These are phyloP conservation scores for Gossypium aridum DNA, from an alignment of 441 rosid species.

Conservation along the genomic window DNA sequence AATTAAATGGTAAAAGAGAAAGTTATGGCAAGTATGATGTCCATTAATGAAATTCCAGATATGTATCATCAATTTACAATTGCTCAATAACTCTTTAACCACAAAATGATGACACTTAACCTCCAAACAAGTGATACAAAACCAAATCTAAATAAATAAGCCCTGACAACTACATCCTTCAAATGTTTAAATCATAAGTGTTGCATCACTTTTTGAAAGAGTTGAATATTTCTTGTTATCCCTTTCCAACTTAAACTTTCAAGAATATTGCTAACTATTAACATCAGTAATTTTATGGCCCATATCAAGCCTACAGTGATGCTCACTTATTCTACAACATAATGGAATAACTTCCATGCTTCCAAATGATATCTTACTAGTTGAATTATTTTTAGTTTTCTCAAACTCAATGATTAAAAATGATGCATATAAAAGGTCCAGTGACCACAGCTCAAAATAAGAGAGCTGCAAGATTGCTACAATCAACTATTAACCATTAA, in stretches of 20 bases:
- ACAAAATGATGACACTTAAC: not conserved
- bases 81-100: not conserved
- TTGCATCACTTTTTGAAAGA: not conserved
- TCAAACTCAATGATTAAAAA: not conserved
- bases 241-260: not conserved
- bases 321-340: conserved; percentile 1
- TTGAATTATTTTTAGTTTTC: not conserved
- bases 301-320: not conserved
- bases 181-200: not conserved
- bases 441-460: not conserved
- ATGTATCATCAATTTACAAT: not conserved
- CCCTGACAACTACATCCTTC: not conserved
- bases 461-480: not conserved
- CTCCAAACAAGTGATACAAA: not conserved
- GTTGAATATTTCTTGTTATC: not conserved
- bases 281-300: not conserved
- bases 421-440: not conserved
- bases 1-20: not conserved
- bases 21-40: not conserved
- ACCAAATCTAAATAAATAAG: not conserved
- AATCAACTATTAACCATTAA: not conserved
- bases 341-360: not conserved
- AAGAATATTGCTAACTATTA: not conserved
- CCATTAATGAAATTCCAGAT: not conserved
- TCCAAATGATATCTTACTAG: not conserved